These are phyloP conservation scores for Diutina scorzettiae DNA, from an alignment of 1,139 yeast species.

Conservation along the genomic window DNA sequence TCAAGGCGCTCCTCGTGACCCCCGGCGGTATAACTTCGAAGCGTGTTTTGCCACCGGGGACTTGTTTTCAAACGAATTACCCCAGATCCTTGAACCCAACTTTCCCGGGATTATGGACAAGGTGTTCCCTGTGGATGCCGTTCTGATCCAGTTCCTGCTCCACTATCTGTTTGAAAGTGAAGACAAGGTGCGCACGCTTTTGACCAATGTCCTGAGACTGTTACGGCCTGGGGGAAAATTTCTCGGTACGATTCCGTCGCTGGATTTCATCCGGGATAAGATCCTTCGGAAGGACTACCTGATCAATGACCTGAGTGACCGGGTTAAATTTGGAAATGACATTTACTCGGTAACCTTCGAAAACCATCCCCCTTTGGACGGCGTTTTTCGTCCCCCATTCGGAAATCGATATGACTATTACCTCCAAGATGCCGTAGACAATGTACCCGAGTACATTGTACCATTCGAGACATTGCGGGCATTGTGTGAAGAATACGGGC, in stretches of 20 bases:
- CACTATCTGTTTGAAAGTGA: conserved; percentile 93
- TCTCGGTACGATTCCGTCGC: conserved; percentile 89
- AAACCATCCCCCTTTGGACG: conserved; percentile 60
- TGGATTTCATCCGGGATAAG: conserved; percentile 68
- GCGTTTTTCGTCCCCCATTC: conserved; percentile 60
- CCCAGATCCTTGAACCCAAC: conserved; percentile 54
- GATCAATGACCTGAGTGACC: conserved; percentile 24
- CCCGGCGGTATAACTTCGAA: conserved; percentile 44
- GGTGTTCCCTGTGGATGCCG: conserved; percentile 76
- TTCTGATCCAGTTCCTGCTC: conserved; percentile 81
- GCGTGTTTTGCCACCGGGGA: conserved; percentile 87
- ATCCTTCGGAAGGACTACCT: conserved; percentile 32
- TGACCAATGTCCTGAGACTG: conserved; percentile 66
- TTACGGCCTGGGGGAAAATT: conserved; percentile 75
- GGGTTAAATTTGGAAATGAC: conserved; percentile 64
- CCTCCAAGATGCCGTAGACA: conserved; percentile 86
- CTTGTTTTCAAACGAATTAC: conserved; percentile 62
- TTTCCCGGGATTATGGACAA: conserved; percentile 42
- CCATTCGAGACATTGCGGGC: conserved; percentile 83
- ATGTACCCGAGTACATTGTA: conserved; percentile 95
- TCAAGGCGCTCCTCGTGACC: conserved; percentile 25
- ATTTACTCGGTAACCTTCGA: conserved; percentile 74
- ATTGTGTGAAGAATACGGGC: conserved; percentile 72
- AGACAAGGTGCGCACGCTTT: conserved; percentile 57
- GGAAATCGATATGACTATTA: conserved; percentile 79